These are phyloP conservation scores for Diaporthe aspalathi DNA, from an alignment of 2,329 filamentous ascomycete genomes.

Conservation along the genomic window DNA sequence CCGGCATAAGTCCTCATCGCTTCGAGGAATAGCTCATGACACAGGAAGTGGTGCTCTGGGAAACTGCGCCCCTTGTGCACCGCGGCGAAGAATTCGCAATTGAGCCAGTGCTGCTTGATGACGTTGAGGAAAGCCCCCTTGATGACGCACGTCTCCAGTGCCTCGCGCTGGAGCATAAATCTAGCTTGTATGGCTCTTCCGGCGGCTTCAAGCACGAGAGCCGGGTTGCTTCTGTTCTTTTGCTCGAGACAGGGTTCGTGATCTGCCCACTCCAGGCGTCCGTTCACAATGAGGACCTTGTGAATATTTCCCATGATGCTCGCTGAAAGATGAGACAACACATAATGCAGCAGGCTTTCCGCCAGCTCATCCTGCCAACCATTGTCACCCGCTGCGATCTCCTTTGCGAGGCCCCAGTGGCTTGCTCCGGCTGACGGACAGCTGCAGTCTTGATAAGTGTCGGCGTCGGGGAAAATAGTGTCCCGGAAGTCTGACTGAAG, in stretches of 20 bases:
- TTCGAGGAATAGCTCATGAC: background rate
- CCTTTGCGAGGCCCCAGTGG: background rate
- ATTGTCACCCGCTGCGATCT: background rate
- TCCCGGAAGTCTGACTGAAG: background rate
- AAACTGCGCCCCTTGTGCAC: background rate
- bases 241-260: background rate
- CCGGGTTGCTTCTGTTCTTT: background rate
- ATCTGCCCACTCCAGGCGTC: background rate
- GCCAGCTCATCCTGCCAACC: constrained; percentile 18
- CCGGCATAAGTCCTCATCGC: background rate
- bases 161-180: background rate
- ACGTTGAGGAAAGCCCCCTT: background rate
- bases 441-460: background rate
- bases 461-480: background rate
- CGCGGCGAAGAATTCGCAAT: background rate
- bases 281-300: background rate
- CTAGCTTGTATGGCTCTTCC: background rate
- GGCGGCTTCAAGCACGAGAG: background rate
- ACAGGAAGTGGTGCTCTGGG: background rate
- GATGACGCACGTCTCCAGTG: background rate
- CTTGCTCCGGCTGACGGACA: background rate
- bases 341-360: background rate
- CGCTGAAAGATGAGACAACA: background rate
- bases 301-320: background rate
- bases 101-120: background rate